A percentile compares a stretch with the other conserved stretches of the same genome.
These are phyloP conservation scores for Yamadazyma sp. DNA, from an alignment of 1,139 yeast species.

Conservation along the genomic window DNA sequence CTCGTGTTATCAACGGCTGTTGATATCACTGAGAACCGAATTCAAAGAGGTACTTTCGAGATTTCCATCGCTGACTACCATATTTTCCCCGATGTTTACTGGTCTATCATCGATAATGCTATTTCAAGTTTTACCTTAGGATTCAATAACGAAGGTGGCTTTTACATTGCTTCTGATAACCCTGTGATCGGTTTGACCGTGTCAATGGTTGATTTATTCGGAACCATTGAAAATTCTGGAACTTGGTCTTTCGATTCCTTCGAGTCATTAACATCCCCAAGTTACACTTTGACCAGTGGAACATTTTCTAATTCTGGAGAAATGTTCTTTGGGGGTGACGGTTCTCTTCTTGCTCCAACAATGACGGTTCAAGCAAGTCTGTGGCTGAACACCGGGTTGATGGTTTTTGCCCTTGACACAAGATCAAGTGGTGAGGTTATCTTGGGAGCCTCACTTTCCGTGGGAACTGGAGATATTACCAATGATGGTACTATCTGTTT, in stretches of 20 bases:
- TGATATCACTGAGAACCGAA: slow-evolving; percentile 8
- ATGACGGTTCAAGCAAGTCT: slow-evolving; percentile 20
- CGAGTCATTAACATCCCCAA: slow-evolving; percentile 18
- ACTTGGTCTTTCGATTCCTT: slow-evolving; percentile 23
- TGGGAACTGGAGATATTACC: slow-evolving; percentile 16
- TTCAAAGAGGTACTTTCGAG: slow-evolving; percentile 10
- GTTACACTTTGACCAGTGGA: slow-evolving; percentile 19
- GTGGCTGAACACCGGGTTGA: slow-evolving; percentile 30
- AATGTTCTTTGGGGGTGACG: slow-evolving; percentile 27
- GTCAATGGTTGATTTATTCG: slow-evolving; percentile 9
- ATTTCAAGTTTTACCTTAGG: slow-evolving; percentile 24
- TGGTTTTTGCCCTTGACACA: slow-evolving; percentile 22
- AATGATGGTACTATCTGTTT: slow-evolving; percentile 34
- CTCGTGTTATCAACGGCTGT: slow-evolving; percentile 3
- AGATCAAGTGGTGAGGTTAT: slow-evolving; percentile 19
- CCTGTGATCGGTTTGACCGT: slow-evolving; percentile 12
- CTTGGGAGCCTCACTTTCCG: slow-evolving; percentile 19
- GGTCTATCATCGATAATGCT: slow-evolving; percentile 32
- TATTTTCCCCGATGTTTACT: slow-evolving; percentile 23
- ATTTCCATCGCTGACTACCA: slow-evolving; percentile 8
- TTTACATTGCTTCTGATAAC: slow-evolving; percentile 19
- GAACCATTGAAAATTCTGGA: slow-evolving; percentile 22
- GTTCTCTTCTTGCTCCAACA: slow-evolving; percentile 19
- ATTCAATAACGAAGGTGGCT: slow-evolving; percentile 24
- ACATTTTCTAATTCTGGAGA: slow-evolving; percentile 29